Base-by-base conservation (phyloP, 2,329 filamentous ascomycete genomes). In the Clarireedia hainanense region DNA sequence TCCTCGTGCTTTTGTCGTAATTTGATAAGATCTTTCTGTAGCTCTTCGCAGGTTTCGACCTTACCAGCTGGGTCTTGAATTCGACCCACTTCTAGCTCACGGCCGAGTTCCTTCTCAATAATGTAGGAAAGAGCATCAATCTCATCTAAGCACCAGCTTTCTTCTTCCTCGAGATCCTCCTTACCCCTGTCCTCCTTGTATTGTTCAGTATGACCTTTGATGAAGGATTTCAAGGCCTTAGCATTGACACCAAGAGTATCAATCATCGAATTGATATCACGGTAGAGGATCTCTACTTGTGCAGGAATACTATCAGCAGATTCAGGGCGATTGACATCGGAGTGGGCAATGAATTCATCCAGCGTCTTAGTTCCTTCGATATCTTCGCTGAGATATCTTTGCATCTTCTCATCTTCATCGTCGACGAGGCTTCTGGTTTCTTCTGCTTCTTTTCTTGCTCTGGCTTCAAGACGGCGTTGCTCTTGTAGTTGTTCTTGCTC, bases 181-280 rank as follows among this genome's bases (percentile, higher is more conserved):
- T 80, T 79, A 6, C 75, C 79, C 34, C 87, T 79, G 23, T 76
- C 79, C 37, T 81, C 74, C 51, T 79, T 75, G 50, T 75, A 71
- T 43, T 76, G 71, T 50, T 83, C 74, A 10, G 76, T 76, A 63
- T 95, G 88, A 6, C 86, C 89, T 55, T 80, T 77, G 45, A 91
- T 76, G 61, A 85, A 86, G 10, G 75, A 75, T 48, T 66, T 63
- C 30, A 72, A 52, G 48, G 77, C 76, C 39, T 92, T 80, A 5
- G 88, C 83, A 68, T 97, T 97, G 50, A 96, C 79, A 9, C 92
- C 92, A 42, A 97, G 75, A 0, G 89, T 92, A 65, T 96, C 90
- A 45, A 99, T 85, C 94, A 97, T 99, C 12, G 88, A 88, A 70
- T 94, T 92, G 68, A 92, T 88, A 65, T 92, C 89, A 46, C 86